phyloP scores from a whole-genome alignment of 495 filamentous ascomycete genomes.

The Podospora comata region DNA sequence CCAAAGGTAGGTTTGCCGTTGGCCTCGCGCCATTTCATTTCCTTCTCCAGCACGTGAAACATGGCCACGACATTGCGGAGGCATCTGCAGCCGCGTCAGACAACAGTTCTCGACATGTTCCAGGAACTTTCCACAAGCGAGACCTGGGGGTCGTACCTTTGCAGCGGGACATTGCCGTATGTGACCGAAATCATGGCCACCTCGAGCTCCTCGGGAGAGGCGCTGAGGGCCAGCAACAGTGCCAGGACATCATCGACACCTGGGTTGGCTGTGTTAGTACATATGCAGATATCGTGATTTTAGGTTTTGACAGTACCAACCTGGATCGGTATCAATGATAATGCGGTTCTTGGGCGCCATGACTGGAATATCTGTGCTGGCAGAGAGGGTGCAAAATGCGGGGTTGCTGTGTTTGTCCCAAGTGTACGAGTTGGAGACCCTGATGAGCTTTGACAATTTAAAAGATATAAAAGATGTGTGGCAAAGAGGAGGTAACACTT shows the following conservation, averaged over 20 bases:
- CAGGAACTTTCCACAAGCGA: conserved; percentile 9
- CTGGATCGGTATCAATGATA: conserved; percentile 94
- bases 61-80: conserved; percentile 85
- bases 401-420: not conserved
- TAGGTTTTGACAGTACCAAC: conserved; percentile 29
- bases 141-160: conserved; percentile 47
- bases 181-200: conserved; percentile 85
- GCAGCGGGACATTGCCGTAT: conserved; percentile 86
- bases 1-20: conserved; percentile 67
- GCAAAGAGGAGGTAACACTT: not conserved
- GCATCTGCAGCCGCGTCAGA: conserved; percentile 53
- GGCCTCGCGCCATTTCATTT: conserved; percentile 75
- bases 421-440: conserved; percentile 2
- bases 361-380: conserved; percentile 8
- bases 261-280: conserved; percentile 29
- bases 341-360: conserved; percentile 67
- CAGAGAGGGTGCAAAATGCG: conserved; percentile 13
- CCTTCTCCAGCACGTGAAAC: conserved; percentile 89
- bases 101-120: conserved; percentile 6
- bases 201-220: conserved; percentile 80
- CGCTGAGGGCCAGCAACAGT: conserved; percentile 74
- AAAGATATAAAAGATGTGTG: not conserved
- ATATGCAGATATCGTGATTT: not conserved
- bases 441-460: not conserved
- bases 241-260: conserved; percentile 93